Evolutionary conservation across 352 stramenopile genomes (phyloP).

Genomic region (Globisporangium ultimum): DNA sequence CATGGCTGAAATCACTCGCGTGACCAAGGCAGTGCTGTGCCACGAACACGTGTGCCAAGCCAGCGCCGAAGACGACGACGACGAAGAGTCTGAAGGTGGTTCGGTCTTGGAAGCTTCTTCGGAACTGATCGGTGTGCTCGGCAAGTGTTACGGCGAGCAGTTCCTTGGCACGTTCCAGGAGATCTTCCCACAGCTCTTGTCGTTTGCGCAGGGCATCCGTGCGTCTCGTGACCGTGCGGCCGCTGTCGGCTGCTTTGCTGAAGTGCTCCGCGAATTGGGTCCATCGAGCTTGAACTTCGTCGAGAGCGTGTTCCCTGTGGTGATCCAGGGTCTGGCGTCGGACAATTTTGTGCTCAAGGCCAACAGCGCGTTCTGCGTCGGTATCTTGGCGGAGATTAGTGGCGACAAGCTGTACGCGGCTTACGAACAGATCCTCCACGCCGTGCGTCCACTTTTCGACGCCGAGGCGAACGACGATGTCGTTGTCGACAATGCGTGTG

Average conservation of each 20-base stretch:
- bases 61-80: constrained; percentile 84
- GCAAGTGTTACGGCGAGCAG: constrained; percentile 92
- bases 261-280: constrained; percentile 92
- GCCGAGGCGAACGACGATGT: constrained; percentile 82
- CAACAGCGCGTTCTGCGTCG: constrained; percentile 95
- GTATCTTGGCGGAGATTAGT: constrained; percentile 87
- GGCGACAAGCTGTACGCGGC: constrained; percentile 69
- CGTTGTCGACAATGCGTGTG: constrained; percentile 91
- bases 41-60: constrained; percentile 92
- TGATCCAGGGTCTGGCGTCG: constrained; percentile 88
- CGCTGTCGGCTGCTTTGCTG: constrained; percentile 93
- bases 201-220: constrained; percentile 90
- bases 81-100: constrained; percentile 92
- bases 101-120: constrained; percentile 92
- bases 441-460: constrained; percentile 91
- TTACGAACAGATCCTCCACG: constrained; percentile 91
- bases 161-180: constrained; percentile 90
- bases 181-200: constrained; percentile 88
- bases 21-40: constrained; percentile 83
- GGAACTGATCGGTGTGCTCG: constrained; percentile 92
- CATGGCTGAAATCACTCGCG: constrained; percentile 73
- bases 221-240: constrained; percentile 91
- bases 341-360: constrained; percentile 92
- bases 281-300: constrained; percentile 80
- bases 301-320: constrained; percentile 87